Percentiles rank a stretch among this genome's conserved stretches.
phyloP scores from a whole-genome alignment of 176 grass and related monocot genomes.

The Oryza officinalis region DNA sequence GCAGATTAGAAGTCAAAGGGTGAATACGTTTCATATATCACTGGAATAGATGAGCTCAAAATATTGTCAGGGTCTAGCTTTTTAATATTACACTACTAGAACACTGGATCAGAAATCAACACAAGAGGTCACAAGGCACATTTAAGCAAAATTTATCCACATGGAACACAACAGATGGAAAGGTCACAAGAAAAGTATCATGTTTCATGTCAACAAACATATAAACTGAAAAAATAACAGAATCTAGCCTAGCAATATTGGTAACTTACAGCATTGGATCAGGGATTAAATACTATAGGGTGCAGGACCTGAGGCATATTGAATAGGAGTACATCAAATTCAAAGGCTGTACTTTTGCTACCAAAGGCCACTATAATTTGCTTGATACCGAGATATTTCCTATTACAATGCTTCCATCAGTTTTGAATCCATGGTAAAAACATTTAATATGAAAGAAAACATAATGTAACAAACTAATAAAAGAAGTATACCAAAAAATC shows the following conservation, averaged over 20 bases:
- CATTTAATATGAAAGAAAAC: background rate
- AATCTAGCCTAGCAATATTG: no score
- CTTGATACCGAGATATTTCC: background rate
- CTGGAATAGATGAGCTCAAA: constrained; percentile 4
- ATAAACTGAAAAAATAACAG: no score
- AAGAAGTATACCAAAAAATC: background rate
- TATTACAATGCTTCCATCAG: background rate
- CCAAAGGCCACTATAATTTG: constrained; percentile 6
- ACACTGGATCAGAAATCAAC: background rate
- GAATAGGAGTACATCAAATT: background rate
- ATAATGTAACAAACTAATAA: background rate
- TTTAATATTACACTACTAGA: background rate
- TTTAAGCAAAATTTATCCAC: background rate
- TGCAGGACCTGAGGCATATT: background rate
- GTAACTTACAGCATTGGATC: no score
- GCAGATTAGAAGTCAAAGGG: background rate
- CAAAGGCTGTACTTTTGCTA: background rate
- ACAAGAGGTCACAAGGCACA: background rate
- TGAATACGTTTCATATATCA: background rate
- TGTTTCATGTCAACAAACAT: no score
- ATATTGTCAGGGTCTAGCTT: background rate
- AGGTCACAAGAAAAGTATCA: background rate
- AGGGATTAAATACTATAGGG: no score
- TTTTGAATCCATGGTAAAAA: constrained; percentile 12
- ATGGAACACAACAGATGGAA: background rate